Evolutionary conservation across 192 early-diverging fungal species (phyloP), one percentile per base, ranked within the genome.

Genomic region (Chytriomyces hyalinus): DNA sequence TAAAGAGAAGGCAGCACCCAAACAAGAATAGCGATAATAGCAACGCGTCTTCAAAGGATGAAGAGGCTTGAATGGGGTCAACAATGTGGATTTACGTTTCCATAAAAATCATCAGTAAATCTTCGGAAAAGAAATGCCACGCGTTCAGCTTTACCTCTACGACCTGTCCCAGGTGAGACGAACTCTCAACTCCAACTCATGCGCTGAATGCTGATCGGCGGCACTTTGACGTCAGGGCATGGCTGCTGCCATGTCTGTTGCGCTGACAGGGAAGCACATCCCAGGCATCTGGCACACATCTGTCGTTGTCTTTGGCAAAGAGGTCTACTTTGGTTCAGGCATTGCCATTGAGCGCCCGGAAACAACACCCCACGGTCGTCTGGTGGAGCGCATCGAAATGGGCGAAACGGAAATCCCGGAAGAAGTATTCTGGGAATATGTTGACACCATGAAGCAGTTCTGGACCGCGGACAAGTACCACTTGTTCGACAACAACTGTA

Each of bases 401-500:
- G 95, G 95, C 26, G 81, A 83, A 49, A 97, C 94, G 2, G 80
- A 88, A 65, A 86, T 95, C 11, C 91, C 93, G 28, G 68, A 85
- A 62, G 91, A 93, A 8, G 87, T 94, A 6, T 87, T 80, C 67
- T 70, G 79, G 67, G 92, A 93, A 73, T 93, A 91, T 66, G 81
- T 96, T 45, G 85, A 93, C 50, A 86, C 82, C 17, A 78, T 95
- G 81, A 74, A 76, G 57, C 26, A 59, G 20, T 13, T 60, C 3
- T 88, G 85, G 85, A 87, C 83, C 49, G 87, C 92, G 1, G 92
- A 92, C 44, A 89, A 90, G 59, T 96, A 96, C 78, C 93, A 95
- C 83, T 76, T 96, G 45, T 84, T 96, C 28, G 90, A 96, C 71
- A 92, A 93, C 80, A 97, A 97, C 81, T 97, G 95, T 87, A 97